phyloP scores from a whole-genome alignment of 1,139 yeast species.

The Kurtzmaniella quercitrusa region DNA sequence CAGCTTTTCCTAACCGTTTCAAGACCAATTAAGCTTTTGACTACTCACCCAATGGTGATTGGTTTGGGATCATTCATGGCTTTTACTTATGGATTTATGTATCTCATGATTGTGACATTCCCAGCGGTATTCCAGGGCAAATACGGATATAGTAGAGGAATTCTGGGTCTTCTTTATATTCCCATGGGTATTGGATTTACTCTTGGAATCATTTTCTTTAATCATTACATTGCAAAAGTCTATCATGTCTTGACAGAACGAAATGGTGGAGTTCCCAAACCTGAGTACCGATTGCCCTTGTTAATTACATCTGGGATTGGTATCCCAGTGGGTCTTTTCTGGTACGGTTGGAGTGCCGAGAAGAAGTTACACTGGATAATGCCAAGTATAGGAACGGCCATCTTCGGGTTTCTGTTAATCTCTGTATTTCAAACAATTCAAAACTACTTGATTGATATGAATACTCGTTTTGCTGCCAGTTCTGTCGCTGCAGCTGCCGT shows the following conservation, averaged over 20 bases:
- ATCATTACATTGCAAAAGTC: slow-evolving; percentile 27
- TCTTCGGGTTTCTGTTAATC: slow-evolving; percentile 42
- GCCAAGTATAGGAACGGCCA: slow-evolving; percentile 43
- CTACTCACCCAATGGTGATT: slow-evolving; percentile 44
- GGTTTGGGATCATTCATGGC: slow-evolving; percentile 47
- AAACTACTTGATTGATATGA: slow-evolving; percentile 44
- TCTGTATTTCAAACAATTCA: slow-evolving; percentile 44
- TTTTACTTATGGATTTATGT: slow-evolving; percentile 45
- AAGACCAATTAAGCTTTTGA: slow-evolving; percentile 35
- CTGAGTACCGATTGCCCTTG: slow-evolving; percentile 43
- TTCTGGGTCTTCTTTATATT: slow-evolving; percentile 40
- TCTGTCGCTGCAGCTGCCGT: slow-evolving; percentile 48
- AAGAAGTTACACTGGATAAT: slow-evolving; percentile 41
- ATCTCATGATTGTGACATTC: slow-evolving; percentile 43
- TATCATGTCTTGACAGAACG: slow-evolving; percentile 25
- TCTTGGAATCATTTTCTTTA: slow-evolving; percentile 40
- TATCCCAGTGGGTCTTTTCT: slow-evolving; percentile 39
- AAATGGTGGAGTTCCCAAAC: slow-evolving; percentile 37
- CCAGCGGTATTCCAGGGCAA: slow-evolving; percentile 31
- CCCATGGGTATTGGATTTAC: slow-evolving; percentile 45
- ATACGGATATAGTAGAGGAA: slow-evolving; percentile 33
- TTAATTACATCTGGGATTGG: slow-evolving; percentile 29
- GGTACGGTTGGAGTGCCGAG: slow-evolving; percentile 48
- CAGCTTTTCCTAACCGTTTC: slow-evolving; percentile 32
- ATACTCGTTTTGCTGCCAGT: slow-evolving; percentile 40